Percentiles rank a stretch among this genome's conserved stretches.
Conservation (phyloP, 805 yeast genomes). For the Clavispora asparagi region DNA sequence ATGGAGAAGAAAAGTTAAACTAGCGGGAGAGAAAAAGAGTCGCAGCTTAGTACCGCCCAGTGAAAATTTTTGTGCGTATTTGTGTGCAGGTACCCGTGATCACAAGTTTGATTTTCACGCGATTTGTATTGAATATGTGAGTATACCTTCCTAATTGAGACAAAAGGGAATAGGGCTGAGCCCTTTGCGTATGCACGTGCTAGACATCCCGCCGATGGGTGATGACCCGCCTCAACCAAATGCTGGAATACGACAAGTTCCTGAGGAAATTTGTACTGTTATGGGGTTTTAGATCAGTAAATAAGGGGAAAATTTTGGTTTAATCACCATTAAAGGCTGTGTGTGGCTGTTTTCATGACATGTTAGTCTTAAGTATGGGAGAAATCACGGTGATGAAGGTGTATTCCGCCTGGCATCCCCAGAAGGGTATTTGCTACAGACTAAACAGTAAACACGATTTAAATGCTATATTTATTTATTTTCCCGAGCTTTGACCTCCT, state of each 20-base stretch:
- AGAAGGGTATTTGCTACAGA: too few species aligned
- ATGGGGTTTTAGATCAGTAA: too few species aligned
- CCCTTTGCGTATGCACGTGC: slow-evolving; percentile 18
- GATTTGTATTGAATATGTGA: slow-evolving; percentile 12
- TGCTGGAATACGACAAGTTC: too few species aligned
- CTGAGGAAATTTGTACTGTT: too few species aligned
- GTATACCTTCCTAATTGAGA: slow-evolving; percentile 16
- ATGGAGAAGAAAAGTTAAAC: slow-evolving; percentile 9
- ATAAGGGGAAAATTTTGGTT: too few species aligned
- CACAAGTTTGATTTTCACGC: slow-evolving; percentile 7
- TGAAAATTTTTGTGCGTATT: slow-evolving; percentile 10
- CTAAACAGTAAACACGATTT: too few species aligned
- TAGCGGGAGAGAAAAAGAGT: slow-evolving; percentile 1
- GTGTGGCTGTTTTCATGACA: not conserved
- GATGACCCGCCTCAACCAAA: too few species aligned
- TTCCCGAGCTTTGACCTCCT: too few species aligned
- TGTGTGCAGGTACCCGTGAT: slow-evolving; percentile 15
- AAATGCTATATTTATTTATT: too few species aligned
- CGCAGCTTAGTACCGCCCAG: not conserved
- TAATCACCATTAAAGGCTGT: not conserved
- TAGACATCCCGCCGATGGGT: too few species aligned
- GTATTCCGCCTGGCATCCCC: too few species aligned
- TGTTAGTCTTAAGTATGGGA: not conserved
- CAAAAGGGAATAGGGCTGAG: slow-evolving; percentile 5
- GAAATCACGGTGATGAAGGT: too few species aligned